phyloP scores from a whole-genome alignment of 139 green algal species.

The Desmodesmus armatus region DNA sequence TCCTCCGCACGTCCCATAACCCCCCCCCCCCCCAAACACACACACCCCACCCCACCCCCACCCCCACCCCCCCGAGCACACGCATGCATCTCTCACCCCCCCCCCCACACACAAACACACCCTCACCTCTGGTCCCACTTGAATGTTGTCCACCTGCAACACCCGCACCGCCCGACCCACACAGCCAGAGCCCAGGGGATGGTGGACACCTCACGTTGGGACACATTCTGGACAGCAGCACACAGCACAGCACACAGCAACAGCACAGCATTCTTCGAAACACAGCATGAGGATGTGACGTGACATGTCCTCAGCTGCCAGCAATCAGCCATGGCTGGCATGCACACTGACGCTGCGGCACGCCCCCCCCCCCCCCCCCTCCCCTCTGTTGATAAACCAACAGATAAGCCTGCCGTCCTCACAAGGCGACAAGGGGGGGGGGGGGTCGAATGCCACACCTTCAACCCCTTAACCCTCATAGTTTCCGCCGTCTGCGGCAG shows the following conservation, averaged over 20 bases:
- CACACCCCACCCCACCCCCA: neutral
- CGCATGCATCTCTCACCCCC: neutral
- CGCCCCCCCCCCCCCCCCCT: neutral
- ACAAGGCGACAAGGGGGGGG: too few relatives aligned
- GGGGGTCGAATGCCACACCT: too few relatives aligned
- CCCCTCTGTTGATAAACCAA: neutral
- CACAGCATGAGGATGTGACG: neutral
- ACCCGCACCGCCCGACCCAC: neutral
- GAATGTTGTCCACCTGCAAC: constrained; percentile 38
- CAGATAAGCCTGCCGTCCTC: neutral
- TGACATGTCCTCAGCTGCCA: neutral
- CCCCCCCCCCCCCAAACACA: too few relatives aligned
- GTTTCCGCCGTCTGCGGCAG: too few relatives aligned
- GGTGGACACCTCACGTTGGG: neutral
- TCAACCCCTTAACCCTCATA: too few relatives aligned
- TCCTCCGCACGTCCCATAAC: too few relatives aligned
- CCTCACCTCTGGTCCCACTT: neutral
- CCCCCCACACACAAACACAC: neutral
- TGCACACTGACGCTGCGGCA: neutral
- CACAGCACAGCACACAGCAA: neutral
- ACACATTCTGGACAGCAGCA: constrained; percentile 35
- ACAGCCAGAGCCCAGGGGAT: neutral
- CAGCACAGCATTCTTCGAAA: neutral
- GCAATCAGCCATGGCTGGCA: neutral
- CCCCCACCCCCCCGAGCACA: too few relatives aligned